phyloP scores from a whole-genome alignment of 768 basidiomycete genomes.

The Grammothele lineata region DNA sequence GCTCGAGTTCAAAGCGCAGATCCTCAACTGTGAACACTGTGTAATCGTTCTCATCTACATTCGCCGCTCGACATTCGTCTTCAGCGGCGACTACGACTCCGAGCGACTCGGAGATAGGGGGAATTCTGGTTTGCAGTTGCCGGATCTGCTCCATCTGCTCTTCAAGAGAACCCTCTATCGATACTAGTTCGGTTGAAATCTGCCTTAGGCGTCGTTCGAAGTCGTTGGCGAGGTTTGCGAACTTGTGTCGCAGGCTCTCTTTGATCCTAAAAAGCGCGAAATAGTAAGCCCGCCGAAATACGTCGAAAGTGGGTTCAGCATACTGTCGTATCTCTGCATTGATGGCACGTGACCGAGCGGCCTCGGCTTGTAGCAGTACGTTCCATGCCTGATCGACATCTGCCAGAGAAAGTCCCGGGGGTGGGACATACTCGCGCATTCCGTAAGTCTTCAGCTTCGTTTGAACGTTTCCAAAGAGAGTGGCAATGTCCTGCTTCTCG shows the following conservation, averaged over 20 bases:
- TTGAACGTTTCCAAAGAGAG: slow-evolving; percentile 88
- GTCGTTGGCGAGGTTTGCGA: slow-evolving; percentile 72
- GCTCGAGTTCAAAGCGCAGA: slow-evolving; percentile 82
- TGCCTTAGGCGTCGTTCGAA: slow-evolving; percentile 64
- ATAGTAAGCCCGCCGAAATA: too few species aligned
- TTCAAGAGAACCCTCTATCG: slow-evolving; percentile 76
- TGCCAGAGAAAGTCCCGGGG: slow-evolving; percentile 57
- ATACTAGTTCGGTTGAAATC: slow-evolving; percentile 69
- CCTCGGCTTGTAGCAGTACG: slow-evolving; percentile 67
- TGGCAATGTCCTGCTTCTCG: slow-evolving; percentile 84
- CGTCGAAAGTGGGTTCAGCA: slow-evolving; percentile 24
- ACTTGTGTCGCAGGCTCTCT: slow-evolving; percentile 70
- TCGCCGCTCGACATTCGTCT: slow-evolving; percentile 74
- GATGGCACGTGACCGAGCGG: slow-evolving; percentile 70
- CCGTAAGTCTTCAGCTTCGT: slow-evolving; percentile 92
- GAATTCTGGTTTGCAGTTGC: slow-evolving; percentile 62
- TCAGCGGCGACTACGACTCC: slow-evolving; percentile 57
- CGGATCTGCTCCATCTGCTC: slow-evolving; percentile 70
- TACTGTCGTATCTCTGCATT: slow-evolving; percentile 89
- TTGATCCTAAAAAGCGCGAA: slow-evolving; percentile 57
- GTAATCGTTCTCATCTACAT: slow-evolving; percentile 96
- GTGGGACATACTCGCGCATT: slow-evolving; percentile 78
- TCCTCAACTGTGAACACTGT: slow-evolving; percentile 88
- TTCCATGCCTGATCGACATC: slow-evolving; percentile 83
- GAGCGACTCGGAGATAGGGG: slow-evolving; percentile 56